A percentile compares a stretch with the other conserved stretches of the same genome.
phyloP scores from a whole-genome alignment of 2,329 filamentous ascomycete species.

The Hypomyces perniciosus region DNA sequence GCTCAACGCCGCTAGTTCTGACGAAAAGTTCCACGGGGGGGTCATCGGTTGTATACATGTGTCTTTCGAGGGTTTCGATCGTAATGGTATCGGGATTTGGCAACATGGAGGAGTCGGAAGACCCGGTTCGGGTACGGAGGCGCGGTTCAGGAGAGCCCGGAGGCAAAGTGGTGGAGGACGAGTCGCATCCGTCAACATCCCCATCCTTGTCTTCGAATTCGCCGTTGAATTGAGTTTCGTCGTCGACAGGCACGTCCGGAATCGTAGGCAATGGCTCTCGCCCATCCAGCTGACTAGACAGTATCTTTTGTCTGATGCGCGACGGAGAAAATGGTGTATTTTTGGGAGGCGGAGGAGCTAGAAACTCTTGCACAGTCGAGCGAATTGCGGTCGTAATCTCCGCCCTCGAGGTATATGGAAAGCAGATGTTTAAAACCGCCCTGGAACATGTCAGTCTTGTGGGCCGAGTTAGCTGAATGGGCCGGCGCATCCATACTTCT shows the following conservation, averaged over 20 bases:
- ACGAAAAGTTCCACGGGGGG: conserved; percentile 89
- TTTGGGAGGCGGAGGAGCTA: conserved; percentile 59
- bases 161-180: conserved; percentile 54
- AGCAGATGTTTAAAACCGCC: conserved; percentile 81
- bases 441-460: conserved; percentile 26
- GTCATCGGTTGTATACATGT: conserved; percentile 81
- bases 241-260: conserved; percentile 42
- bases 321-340: conserved; percentile 78
- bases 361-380: conserved; percentile 81
- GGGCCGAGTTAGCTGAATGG: not conserved
- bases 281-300: conserved; percentile 55
- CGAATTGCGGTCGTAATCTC: conserved; percentile 90
- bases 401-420: conserved; percentile 92
- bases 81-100: conserved; percentile 84
- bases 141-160: conserved; percentile 46
- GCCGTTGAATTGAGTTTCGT: conserved; percentile 23
- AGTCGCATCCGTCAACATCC: conserved; percentile 49
- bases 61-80: conserved; percentile 69
- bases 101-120: conserved; percentile 34
- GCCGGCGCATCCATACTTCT: conserved; percentile 48
- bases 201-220: conserved; percentile 38
- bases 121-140: conserved; percentile 26
- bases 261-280: conserved; percentile 44
- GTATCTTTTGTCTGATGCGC: conserved; percentile 80
- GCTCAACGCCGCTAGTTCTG: conserved; percentile 85